Conservation (phyloP, 129 eudicot species). For the Heracleum sosnowskyi region DNA sequence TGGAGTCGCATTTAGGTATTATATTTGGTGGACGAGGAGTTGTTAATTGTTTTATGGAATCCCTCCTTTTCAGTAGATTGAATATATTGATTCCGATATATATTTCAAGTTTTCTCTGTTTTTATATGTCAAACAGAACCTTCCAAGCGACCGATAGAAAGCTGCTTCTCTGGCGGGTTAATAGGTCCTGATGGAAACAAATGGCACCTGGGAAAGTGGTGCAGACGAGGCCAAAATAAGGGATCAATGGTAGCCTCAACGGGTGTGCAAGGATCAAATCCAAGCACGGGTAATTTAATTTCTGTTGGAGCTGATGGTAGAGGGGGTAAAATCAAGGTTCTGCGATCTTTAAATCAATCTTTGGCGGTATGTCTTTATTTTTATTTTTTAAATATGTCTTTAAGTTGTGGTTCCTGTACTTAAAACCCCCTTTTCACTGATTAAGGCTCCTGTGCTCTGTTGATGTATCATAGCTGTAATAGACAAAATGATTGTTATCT, state of each 20-base stretch:
- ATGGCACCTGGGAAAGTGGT: conserved; percentile 86
- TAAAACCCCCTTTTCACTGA: not conserved
- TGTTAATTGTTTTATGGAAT: too few species aligned
- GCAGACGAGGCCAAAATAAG: conserved; percentile 48
- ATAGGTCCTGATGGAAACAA: conserved; percentile 83
- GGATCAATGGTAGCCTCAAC: conserved; percentile 18
- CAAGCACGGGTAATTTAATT: conserved; percentile 46
- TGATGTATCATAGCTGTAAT: not conserved
- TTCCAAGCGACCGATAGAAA: conserved; percentile 33
- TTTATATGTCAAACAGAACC: not conserved
- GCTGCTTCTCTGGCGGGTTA: conserved; percentile 65
- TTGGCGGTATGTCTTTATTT: conserved; percentile 37
- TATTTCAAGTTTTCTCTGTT: not conserved
- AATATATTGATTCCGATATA: not conserved
- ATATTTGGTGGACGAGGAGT: not conserved
- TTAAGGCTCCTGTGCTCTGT: not conserved
- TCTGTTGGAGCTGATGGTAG: conserved; percentile 93
- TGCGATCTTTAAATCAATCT: conserved; percentile 40
- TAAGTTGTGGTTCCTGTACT: not conserved
- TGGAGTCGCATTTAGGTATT: conserved; percentile 52
- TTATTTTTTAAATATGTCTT: not conserved
- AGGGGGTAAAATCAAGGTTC: conserved; percentile 66
- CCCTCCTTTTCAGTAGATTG: not conserved
- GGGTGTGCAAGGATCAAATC: conserved; percentile 26
- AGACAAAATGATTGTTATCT: not conserved